Base-by-base conservation (phyloP, 1,284 basidiomycete genomes). In the Fistulinella cinereoalba region DNA sequence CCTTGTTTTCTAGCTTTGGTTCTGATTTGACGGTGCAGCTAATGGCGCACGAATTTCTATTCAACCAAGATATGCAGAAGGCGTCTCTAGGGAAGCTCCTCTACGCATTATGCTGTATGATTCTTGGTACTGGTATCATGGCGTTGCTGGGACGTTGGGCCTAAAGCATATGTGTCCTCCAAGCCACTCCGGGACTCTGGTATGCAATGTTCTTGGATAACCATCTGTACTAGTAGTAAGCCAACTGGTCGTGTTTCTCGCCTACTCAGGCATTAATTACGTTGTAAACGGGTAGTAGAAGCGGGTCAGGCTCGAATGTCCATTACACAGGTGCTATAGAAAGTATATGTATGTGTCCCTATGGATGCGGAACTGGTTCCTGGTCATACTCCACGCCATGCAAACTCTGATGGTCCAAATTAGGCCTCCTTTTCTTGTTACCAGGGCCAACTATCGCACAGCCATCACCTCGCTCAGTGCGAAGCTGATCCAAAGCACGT, bases 1-100 rank as follows among this genome's bases (percentile, higher is more conserved):
- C 24, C 5, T n/a, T 37, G n/a, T 12, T 23, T 15, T 19, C 25
- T 6, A 2, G 21, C 13, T 11, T 44, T 13, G 31, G 16, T 13
- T 29, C 46, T 50, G 34, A 47, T 42, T 23, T 31, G 18, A 15
- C 42, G 37, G 33, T 11, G 3, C 54, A 89, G 83, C 77, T 96
- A 1, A 77, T 97, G 40, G 93, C 92, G 0, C 93, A 96, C 64
- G 93, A 96, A 60, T 94, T 97, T 69, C 65, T 97, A 41, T 92
- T 96, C 69, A 92, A 83, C 72, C 80, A 82, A 47, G 78, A 87
- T 45, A 92, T 94, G 85, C 81, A 85, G 65, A 74, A 77, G 43
- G 80, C 77, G 18, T 81, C 81, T 18, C 80, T 79, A 46, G 58
- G 64, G 23, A 83, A 81, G 64, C 66, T 95, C 25, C 68, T 73